phyloP scores from a whole-genome alignment of 2,329 filamentous ascomycete species.

The Xylaria hypoxylon region DNA sequence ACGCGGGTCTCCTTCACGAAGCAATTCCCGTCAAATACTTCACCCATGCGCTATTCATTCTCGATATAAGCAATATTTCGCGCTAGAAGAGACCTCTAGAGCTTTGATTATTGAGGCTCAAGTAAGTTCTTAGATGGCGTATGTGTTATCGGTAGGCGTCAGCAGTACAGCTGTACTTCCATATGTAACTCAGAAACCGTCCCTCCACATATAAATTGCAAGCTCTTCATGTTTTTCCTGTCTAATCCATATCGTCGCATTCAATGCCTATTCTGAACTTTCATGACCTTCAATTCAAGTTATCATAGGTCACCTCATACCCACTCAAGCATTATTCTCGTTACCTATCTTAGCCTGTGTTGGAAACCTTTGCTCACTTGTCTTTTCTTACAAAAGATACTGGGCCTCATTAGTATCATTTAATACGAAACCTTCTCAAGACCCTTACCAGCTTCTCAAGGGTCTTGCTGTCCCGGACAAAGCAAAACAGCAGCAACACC shows the following conservation, averaged over 20 bases:
- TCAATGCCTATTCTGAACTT: not conserved
- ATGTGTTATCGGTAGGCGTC: not conserved
- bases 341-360: not conserved
- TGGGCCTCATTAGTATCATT: not conserved
- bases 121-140: constrained; percentile 26
- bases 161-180: not conserved
- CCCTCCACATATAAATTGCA: not conserved
- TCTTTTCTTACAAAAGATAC: not conserved
- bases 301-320: not conserved
- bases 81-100: not conserved
- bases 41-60: constrained; percentile 15
- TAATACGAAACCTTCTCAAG: constrained; percentile 5
- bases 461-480: not conserved
- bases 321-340: not conserved
- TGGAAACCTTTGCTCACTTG: constrained; percentile 6
- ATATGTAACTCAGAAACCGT: constrained; percentile 1
- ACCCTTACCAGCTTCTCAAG: not conserved
- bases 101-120: not conserved
- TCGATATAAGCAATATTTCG: constrained; percentile 14
- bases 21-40: constrained; percentile 5
- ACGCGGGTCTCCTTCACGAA: constrained; percentile 17
- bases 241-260: not conserved
- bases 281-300: not conserved
- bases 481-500: not conserved
- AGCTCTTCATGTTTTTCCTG: not conserved